Evolutionary conservation across 2,329 filamentous ascomycete genomes (phyloP), one percentile per base, ranked within the genome.

Genomic region (Aureobasidium uvarum): DNA sequence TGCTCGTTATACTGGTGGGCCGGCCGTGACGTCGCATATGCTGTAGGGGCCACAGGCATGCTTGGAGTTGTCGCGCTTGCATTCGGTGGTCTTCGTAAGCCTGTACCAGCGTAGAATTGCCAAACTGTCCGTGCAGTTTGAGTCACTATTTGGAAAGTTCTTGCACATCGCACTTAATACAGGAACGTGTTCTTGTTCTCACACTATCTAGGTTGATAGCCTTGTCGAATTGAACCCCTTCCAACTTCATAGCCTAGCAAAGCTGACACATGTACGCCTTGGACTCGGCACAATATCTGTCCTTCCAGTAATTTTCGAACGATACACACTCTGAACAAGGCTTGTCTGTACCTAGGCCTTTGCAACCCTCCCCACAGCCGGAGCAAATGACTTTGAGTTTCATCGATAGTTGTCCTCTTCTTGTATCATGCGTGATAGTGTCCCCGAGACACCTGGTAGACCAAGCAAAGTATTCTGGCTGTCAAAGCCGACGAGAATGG

Each of bases 1-100:
- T 98, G 95, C 68, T 92, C 91, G 14, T 81, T 99, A 65, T 99
- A 99, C 79, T 99, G 95, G 95, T 99, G 95, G 95, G 93, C 92
- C 7, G 95, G 95, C 0, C 83, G 95, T 54, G 89, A 96, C 74
- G 83, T 87, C 13, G 95, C 95, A 2, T 99, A 98, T 76, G 83
- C 81, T 1, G 83, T 92, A 71, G 95, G 95, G 4, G 90, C 91
- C 0, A 82, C 85, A 14, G 92, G 92, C 5, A 96, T 98, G 81
- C 77, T 90, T 5, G 85, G 82, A 1, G 93, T 98, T 13, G 84
- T 85, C 51, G 83, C 82, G 13, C 77, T 92, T 28, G 91, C 89
- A 0, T 89, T 96, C 74, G 83, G 85, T 23, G 85, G 84, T 0
- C 77, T 97, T 68, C 91, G 88, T 78, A 82, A 87, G 23, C 90